These are phyloP conservation scores for Reticulascus tulasneorum DNA, from an alignment of 2,329 filamentous ascomycete species.

Conservation along the genomic window DNA sequence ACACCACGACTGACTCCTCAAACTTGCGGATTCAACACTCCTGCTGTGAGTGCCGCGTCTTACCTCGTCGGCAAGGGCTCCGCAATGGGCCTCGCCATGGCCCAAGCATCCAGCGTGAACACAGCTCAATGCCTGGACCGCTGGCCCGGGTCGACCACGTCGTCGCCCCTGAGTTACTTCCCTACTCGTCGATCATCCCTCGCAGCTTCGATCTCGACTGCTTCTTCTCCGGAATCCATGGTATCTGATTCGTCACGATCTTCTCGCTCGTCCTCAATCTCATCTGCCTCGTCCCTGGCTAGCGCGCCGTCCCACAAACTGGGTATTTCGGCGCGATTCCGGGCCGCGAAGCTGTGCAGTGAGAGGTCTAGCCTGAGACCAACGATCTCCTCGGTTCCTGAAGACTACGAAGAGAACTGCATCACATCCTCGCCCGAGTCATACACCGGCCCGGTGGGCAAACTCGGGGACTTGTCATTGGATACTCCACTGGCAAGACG, in stretches of 20 bases:
- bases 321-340: constrained; percentile 61
- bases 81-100: constrained; percentile 60
- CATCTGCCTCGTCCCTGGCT: constrained; percentile 56
- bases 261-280: constrained; percentile 63
- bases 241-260: constrained; percentile 58
- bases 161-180: constrained; percentile 49
- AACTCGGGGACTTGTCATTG: constrained; percentile 45
- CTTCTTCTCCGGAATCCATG: constrained; percentile 66
- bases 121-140: constrained; percentile 49
- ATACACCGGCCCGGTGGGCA: constrained; percentile 49
- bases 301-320: constrained; percentile 57
- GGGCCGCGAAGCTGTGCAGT: constrained; percentile 53
- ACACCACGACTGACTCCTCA: constrained; percentile 58
- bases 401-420: constrained; percentile 48
- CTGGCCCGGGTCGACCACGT: constrained; percentile 42
- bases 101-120: constrained; percentile 45
- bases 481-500: constrained; percentile 43
- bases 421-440: constrained; percentile 54
- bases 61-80: constrained; percentile 44
- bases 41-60: constrained; percentile 53
- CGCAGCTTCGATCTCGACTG: constrained; percentile 58
- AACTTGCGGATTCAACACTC: constrained; percentile 53
- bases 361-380: constrained; percentile 52
- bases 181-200: constrained; percentile 57
- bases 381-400: constrained; percentile 53